These are phyloP conservation scores for Aaosphaeria arxii DNA, from an alignment of 2,329 filamentous ascomycete genomes.

Conservation along the genomic window DNA sequence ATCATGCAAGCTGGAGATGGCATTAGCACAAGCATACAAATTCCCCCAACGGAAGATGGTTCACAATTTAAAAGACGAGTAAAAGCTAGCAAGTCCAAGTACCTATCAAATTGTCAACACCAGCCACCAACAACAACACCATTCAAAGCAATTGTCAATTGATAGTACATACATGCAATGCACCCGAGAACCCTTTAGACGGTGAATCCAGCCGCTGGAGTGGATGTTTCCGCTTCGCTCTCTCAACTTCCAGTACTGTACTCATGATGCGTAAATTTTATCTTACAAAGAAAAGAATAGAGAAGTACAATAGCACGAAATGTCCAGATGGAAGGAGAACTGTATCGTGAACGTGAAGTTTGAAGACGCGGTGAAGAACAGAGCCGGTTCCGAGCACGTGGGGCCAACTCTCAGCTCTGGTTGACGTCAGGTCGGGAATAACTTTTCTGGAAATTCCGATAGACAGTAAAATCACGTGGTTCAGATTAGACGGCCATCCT, in stretches of 20 bases:
- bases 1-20: background rate
- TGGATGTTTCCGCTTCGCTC: constrained; percentile 49
- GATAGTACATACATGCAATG: constrained; percentile 52
- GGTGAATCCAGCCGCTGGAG: constrained; percentile 66
- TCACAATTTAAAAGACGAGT: constrained; percentile 43
- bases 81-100: constrained; percentile 44
- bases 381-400: no score
- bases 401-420: no score
- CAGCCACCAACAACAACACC: background rate
- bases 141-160: background rate
- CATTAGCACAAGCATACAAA: background rate
- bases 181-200: constrained; percentile 60
- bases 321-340: no score
- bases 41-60: background rate
- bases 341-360: no score
- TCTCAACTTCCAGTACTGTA: constrained; percentile 8
- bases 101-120: constrained; percentile 12
- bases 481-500: no score
- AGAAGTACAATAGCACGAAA: no score
- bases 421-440: no score
- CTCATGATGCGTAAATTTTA: background rate
- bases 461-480: no score
- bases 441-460: no score
- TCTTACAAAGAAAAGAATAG: background rate
- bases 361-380: no score